phyloP scores from a whole-genome alignment of 306 rosid species.

The Castanea sativa region DNA sequence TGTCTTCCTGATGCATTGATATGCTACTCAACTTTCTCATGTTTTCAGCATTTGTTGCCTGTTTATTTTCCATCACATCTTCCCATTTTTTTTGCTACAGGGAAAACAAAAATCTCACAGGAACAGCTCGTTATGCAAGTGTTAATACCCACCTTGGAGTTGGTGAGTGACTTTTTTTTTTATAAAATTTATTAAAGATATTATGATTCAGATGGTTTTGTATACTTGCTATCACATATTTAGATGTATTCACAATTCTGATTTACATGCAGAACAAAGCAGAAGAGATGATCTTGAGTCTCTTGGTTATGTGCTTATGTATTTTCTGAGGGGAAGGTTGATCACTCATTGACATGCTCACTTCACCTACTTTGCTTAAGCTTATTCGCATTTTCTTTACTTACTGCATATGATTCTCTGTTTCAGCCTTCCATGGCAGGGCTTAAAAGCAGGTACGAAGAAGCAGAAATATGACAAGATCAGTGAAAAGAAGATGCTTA shows the following conservation, averaged over 20 bases:
- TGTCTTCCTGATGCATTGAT: background rate
- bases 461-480: slow-evolving; percentile 97
- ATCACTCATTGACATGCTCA: slow-evolving; percentile 11
- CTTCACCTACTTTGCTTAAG: background rate
- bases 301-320: slow-evolving; percentile 96
- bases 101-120: slow-evolving; percentile 99
- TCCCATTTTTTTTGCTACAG: slow-evolving; percentile 33
- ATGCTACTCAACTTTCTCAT: background rate
- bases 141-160: slow-evolving; percentile 98
- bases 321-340: slow-evolving; percentile 98
- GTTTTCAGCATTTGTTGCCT: background rate
- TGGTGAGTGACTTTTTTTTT: slow-evolving; percentile 53
- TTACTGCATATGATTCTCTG: slow-evolving; percentile 26
- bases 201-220: slow-evolving; percentile 13
- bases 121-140: slow-evolving; percentile 99
- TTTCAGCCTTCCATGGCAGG: slow-evolving; percentile 99
- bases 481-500: slow-evolving; percentile 97
- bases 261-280: slow-evolving; percentile 83
- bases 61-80: background rate
- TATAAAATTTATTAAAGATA: background rate
- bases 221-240: background rate
- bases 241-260: slow-evolving; percentile 4
- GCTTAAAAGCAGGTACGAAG: slow-evolving; percentile 89
- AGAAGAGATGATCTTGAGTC: slow-evolving; percentile 99
- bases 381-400: slow-evolving; percentile 16